Conservation (phyloP, 2,329 filamentous ascomycete species). For the Emmonsiellopsis sp. region DNA sequence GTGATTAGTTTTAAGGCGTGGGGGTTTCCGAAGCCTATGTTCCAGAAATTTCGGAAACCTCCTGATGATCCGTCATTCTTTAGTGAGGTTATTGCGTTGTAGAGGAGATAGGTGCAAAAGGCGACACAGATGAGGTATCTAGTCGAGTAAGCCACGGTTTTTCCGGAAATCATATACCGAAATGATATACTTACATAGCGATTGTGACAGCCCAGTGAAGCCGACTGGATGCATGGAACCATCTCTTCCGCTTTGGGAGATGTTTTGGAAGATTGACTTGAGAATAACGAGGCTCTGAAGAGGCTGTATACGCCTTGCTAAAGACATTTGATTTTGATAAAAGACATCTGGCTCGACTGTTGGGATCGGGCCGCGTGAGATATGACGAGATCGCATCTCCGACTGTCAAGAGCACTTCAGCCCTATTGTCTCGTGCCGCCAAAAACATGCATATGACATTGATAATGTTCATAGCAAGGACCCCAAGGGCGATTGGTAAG, state of each 20-base stretch:
- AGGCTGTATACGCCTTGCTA: background rate
- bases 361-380: slow-evolving; percentile 20
- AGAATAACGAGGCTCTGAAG: background rate
- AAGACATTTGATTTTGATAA: slow-evolving; percentile 10
- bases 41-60: background rate
- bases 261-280: background rate
- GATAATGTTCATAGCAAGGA: slow-evolving; percentile 8
- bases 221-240: background rate
- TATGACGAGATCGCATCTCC: slow-evolving; percentile 32
- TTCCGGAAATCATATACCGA: background rate
- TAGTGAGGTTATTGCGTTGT: background rate
- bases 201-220: background rate
- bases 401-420: slow-evolving; percentile 6
- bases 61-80: background rate
- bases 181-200: background rate
- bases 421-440: background rate
- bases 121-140: background rate
- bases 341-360: slow-evolving; percentile 17
- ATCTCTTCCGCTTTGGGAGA: slow-evolving; percentile 1
- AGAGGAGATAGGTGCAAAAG: background rate
- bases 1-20: slow-evolving; percentile 4
- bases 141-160: background rate
- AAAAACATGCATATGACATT: slow-evolving; percentile 4
- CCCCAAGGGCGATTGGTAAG: slow-evolving; percentile 9
- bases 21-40: slow-evolving; percentile 7